Percentiles rank a stretch among this genome's conserved stretches.
Conservation (phyloP, 2,329 filamentous ascomycete genomes). For the Aspergillus flavus region DNA sequence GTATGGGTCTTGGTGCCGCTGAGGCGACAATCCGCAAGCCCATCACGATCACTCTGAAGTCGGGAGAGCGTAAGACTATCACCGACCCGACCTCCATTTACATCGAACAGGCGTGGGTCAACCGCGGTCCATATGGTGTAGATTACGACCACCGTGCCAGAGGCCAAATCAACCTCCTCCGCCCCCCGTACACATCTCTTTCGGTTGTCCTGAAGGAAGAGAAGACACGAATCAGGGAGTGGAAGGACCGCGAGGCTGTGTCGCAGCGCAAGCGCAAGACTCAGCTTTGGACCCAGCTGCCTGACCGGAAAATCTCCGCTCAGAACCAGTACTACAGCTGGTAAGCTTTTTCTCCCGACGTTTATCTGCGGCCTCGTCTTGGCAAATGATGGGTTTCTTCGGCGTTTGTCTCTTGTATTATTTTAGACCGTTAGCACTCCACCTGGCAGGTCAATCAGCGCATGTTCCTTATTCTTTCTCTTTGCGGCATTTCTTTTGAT, state of each 20-base stretch:
- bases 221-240: slow-evolving; percentile 79
- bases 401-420: slow-evolving; percentile 9
- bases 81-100: slow-evolving; percentile 81
- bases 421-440: slow-evolving; percentile 5
- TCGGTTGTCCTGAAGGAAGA: slow-evolving; percentile 89
- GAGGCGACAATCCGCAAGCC: slow-evolving; percentile 38
- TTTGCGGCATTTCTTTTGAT: slow-evolving; percentile 1
- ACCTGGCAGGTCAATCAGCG: background rate
- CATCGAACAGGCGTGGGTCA: slow-evolving; percentile 91
- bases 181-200: slow-evolving; percentile 73
- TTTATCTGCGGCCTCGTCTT: background rate
- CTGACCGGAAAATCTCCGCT: slow-evolving; percentile 78
- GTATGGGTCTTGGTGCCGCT: slow-evolving; percentile 72
- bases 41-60: slow-evolving; percentile 69
- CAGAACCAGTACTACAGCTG: slow-evolving; percentile 92
- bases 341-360: slow-evolving; percentile 53
- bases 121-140: slow-evolving; percentile 66
- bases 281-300: slow-evolving; percentile 84
- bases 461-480: slow-evolving; percentile 3
- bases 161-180: slow-evolving; percentile 68
- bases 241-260: slow-evolving; percentile 76
- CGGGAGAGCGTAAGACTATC: slow-evolving; percentile 72
- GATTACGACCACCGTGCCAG: slow-evolving; percentile 73
- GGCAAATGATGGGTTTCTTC: background rate
- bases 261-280: slow-evolving; percentile 72